These are phyloP conservation scores for Fusarium metavorans DNA, from an alignment of 2,329 filamentous ascomycete genomes.

Conservation along the genomic window DNA sequence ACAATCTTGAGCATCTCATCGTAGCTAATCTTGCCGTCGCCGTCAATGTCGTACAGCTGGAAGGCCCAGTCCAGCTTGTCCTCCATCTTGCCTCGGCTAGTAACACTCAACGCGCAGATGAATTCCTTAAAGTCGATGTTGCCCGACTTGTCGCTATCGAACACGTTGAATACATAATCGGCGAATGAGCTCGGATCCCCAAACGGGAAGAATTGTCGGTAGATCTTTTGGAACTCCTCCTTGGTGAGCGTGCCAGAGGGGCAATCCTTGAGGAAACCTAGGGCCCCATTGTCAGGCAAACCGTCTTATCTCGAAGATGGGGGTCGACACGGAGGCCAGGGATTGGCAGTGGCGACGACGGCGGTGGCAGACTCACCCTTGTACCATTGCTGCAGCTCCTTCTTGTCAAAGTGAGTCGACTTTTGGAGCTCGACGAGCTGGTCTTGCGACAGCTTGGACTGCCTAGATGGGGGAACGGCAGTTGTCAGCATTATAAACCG, in stretches of 20 bases:
- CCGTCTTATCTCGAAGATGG: neutral
- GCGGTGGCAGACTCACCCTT: constrained; percentile 77
- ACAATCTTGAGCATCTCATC: constrained; percentile 99
- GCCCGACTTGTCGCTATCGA: constrained; percentile 96
- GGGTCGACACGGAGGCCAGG: neutral
- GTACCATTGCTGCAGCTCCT: constrained; percentile 99
- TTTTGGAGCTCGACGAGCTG: constrained; percentile 96
- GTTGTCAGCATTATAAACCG: constrained; percentile 38
- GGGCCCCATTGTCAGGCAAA: constrained; percentile 28
- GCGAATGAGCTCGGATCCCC: constrained; percentile 97
- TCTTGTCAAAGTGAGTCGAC: constrained; percentile 99
- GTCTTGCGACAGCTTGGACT: constrained; percentile 97
- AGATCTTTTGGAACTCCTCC: constrained; percentile 99
- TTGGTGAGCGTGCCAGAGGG: constrained; percentile 97
- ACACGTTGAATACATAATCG: constrained; percentile 99
- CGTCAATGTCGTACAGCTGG: constrained; percentile 98
- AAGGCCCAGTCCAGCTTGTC: constrained; percentile 99
- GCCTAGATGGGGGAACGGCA: constrained; percentile 65
- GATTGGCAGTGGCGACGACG: neutral
- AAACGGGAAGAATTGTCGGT: constrained; percentile 99
- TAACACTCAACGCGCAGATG: constrained; percentile 97
- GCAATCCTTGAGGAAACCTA: constrained; percentile 98
- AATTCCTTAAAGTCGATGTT: constrained; percentile 99
- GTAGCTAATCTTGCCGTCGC: constrained; percentile 98
- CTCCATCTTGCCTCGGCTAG: constrained; percentile 97